A percentile compares a stretch with the other conserved stretches of the same genome.
Conservation (phyloP, 352 stramenopile genomes). For the Pythium dissotocum region DNA sequence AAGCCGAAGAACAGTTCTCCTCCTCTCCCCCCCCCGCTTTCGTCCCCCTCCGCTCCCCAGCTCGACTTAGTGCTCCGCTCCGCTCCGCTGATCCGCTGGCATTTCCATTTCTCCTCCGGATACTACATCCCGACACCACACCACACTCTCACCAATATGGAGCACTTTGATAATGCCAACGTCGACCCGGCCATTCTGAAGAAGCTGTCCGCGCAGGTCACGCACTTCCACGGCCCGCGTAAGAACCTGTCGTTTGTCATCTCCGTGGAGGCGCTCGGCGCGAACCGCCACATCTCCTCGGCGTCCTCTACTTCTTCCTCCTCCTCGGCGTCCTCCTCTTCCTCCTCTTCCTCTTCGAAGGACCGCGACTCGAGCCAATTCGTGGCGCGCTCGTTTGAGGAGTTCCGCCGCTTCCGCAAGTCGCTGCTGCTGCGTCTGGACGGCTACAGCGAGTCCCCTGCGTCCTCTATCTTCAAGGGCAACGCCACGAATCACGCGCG, state of each 20-base stretch:
- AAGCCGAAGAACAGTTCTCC: too few relatives aligned
- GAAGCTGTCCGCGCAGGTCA: constrained; percentile 75
- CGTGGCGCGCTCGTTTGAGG: constrained; percentile 73
- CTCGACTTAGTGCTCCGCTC: background rate
- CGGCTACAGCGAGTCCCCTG: constrained; percentile 36
- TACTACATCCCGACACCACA: constrained; percentile 1
- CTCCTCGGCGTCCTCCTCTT: constrained; percentile 31
- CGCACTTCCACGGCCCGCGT: constrained; percentile 61
- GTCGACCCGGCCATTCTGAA: constrained; percentile 83
- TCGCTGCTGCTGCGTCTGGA: constrained; percentile 68
- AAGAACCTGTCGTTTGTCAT: constrained; percentile 82
- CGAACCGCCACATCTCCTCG: constrained; percentile 34
- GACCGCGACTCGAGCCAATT: constrained; percentile 71
- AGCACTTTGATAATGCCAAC: constrained; percentile 35
- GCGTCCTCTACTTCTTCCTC: background rate
- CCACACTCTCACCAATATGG: constrained; percentile 30
- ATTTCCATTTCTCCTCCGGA: constrained; percentile 7
- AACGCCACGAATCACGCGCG: constrained; percentile 15
- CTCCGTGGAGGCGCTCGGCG: constrained; percentile 73
- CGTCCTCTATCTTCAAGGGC: constrained; percentile 29
- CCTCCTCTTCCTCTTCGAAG: constrained; percentile 22
- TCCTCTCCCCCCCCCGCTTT: background rate
- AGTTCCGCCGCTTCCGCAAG: constrained; percentile 76
- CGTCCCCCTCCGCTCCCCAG: background rate
- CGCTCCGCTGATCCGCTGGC: background rate